Conservation (phyloP, 257 asterid genomes). For the Lavandula angustifolia region DNA sequence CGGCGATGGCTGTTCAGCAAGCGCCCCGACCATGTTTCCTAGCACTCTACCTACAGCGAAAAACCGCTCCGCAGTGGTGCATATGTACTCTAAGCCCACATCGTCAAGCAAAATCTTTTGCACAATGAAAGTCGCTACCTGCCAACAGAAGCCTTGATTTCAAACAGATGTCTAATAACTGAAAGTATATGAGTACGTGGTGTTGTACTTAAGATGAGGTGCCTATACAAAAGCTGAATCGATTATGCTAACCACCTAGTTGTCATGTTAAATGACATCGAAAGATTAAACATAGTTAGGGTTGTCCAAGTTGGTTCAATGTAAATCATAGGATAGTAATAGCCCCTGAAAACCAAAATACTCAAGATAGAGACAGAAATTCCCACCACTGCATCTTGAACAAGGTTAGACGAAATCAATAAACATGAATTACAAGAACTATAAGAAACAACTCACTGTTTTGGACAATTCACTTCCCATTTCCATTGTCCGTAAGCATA, state of each 20-base stretch:
- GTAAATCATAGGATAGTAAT: neutral
- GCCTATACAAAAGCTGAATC: neutral
- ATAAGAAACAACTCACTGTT: slow-evolving; percentile 60
- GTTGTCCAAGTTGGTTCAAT: neutral
- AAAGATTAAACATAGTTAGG: too few relatives aligned
- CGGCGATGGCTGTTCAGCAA: slow-evolving; percentile 79
- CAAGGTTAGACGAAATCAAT: slow-evolving; percentile 2
- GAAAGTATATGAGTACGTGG: neutral
- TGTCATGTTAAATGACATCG: neutral
- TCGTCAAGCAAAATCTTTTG: slow-evolving; percentile 96
- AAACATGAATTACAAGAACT: slow-evolving; percentile 16
- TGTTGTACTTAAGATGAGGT: slow-evolving; percentile 3
- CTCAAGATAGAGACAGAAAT: slow-evolving; percentile 18
- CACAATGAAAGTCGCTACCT: slow-evolving; percentile 97
- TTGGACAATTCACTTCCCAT: slow-evolving; percentile 94
- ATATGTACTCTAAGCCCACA: slow-evolving; percentile 83
- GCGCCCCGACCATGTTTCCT: slow-evolving; percentile 87
- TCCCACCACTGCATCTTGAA: neutral
- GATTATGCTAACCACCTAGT: neutral
- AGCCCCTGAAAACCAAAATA: slow-evolving; percentile 11
- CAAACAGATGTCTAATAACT: neutral
- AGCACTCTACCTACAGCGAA: slow-evolving; percentile 87
- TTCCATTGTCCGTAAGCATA: slow-evolving; percentile 95
- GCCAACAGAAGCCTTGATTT: slow-evolving; percentile 34
- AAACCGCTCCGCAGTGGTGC: slow-evolving; percentile 87